Base-by-base conservation (phyloP, 2,329 filamentous ascomycete genomes). In the Pyrenophora graminea region DNA sequence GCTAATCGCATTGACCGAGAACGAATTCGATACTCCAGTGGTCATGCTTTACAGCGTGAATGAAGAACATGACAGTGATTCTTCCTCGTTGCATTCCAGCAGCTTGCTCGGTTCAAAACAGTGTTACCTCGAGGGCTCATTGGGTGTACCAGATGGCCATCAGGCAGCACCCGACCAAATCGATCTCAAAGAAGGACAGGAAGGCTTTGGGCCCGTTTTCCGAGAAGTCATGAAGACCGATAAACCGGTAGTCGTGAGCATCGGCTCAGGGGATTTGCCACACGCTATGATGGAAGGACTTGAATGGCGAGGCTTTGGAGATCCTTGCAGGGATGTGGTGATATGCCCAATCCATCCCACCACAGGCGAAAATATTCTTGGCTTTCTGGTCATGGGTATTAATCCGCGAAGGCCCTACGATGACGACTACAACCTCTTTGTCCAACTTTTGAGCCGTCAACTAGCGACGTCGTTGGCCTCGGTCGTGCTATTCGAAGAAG, bases 371-470 rank as follows among this genome's bases (percentile, higher is more conserved):
- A 82, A 81, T 2, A 85, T 89, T 1, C 81, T 91, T 1, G 90
- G 90, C 0, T 94, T 94, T 64, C 79, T 94, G 7, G 82, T 94
- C 2, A 79, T 94, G 69, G 90, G 89, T 3, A 79, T 89, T 8
- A 95, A 95, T 66, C 89, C 90, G 1, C 79, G 89, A 36, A 80
- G 89, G 42, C 89, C 88, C 0, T 94, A 89, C 62, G 88, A 94
- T 61, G 85, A 88, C 32, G 90, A 93, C 59, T 94, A 93, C 64
- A 83, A 84, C 55, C 77, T 93, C 0, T 94, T 93, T 62, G 80
- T 93, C 32, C 85, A 89, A 61, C 79, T 93, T 1, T 74, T 93
- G 4, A 87, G 85, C 39, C 82, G 89, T 18, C 90, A 93, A 67
- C 77, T 93, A 7, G 88, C 87, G 7, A 93, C 89, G 0, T 91